These are phyloP conservation scores for Coprinellus micaceus DNA, from an alignment of 768 basidiomycete species.

Conservation along the genomic window DNA sequence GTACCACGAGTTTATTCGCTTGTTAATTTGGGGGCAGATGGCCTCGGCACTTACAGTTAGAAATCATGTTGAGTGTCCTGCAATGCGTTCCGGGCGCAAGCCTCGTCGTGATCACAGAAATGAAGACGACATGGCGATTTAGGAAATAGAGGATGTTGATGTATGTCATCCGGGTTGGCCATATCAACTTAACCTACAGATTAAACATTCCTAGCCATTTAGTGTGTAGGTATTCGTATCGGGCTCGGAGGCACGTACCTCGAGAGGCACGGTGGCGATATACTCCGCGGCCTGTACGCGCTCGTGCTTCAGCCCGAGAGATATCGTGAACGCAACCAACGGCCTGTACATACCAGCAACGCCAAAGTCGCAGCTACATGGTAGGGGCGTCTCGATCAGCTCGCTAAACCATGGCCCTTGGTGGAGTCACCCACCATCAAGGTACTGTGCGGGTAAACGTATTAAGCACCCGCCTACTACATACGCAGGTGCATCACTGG, in stretches of 20 bases:
- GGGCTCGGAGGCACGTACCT: not conserved
- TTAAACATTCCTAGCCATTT: no score
- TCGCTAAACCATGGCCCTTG: not conserved
- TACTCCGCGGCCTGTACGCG: not conserved
- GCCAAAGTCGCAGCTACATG: not conserved
- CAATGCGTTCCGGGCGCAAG: not conserved
- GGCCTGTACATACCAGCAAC: not conserved
- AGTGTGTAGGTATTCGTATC: no score
- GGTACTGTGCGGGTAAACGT: not conserved
- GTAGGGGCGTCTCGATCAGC: not conserved
- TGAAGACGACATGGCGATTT: conserved; percentile 1
- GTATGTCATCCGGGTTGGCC: not conserved
- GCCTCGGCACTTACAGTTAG: not conserved
- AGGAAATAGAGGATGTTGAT: not conserved
- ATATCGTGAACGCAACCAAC: not conserved
- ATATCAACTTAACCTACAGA: not conserved
- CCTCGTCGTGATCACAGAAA: not conserved
- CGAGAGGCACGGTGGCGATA: not conserved
- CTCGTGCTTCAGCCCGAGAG: not conserved
- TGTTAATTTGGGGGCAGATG: no score
- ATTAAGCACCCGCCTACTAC: no score
- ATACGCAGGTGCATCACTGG: no score
- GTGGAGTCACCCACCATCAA: not conserved
- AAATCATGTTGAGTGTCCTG: not conserved
- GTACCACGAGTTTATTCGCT: not conserved